phyloP scores from a whole-genome alignment of 139 green algal genomes.

The Choricystis sp. region DNA sequence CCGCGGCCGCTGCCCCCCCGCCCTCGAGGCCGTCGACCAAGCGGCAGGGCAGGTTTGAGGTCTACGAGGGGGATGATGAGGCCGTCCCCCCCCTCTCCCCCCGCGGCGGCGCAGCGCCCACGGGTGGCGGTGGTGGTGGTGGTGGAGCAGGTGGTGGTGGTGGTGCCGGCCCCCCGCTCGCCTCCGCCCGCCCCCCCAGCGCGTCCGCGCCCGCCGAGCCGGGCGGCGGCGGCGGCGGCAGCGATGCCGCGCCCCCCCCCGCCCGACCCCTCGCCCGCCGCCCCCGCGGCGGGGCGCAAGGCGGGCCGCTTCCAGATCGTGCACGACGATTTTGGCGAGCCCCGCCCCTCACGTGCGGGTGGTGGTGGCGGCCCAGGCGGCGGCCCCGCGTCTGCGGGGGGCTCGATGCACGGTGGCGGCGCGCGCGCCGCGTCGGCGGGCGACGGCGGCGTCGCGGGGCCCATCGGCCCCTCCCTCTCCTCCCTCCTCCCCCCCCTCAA shows the following conservation, averaged over 20 bases:
- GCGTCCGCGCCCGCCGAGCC: conserved; percentile 6
- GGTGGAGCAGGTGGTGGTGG: background rate
- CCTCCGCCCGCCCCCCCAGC: conserved; percentile 5
- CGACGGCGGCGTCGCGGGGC: background rate
- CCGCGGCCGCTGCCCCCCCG: background rate
- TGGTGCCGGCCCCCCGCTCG: background rate
- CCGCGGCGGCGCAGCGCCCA: background rate
- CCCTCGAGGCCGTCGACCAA: conserved; percentile 4
- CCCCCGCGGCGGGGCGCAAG: background rate
- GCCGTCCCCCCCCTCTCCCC: conserved; percentile 11
- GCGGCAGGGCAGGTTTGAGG: conserved; percentile 52
- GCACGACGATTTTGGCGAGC: background rate
- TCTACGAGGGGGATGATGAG: conserved; percentile 40
- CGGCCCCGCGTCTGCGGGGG: too few relatives aligned
- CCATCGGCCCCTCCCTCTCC: conserved; percentile 9
- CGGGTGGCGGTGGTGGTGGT: background rate
- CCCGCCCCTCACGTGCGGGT: too few relatives aligned
- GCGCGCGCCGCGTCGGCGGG: background rate
- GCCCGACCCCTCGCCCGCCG: too few relatives aligned
- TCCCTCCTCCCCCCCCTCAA: background rate
- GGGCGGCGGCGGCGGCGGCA: conserved; percentile 25
- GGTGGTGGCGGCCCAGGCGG: too few relatives aligned
- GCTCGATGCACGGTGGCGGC: background rate
- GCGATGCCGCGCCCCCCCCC: conserved; percentile 23
- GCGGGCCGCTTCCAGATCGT: background rate